phyloP scores from a whole-genome alignment of 2,329 filamentous ascomycete species.

The Penicillium janthinellum region DNA sequence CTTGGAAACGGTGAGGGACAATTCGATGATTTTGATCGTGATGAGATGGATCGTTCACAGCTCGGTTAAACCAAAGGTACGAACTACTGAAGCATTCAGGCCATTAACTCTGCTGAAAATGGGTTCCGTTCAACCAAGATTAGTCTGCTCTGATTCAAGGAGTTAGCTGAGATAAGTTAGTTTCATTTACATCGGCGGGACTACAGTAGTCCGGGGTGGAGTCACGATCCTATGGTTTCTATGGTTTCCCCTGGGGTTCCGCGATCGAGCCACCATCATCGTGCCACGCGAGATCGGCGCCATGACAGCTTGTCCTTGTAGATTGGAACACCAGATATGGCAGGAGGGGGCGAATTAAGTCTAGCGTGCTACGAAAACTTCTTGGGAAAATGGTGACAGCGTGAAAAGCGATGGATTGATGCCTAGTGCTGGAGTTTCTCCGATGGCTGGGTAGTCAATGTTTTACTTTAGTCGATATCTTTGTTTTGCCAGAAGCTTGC shows the following conservation, averaged over 20 bases:
- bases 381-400: neutral
- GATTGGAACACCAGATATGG: neutral
- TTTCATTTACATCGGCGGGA: neutral
- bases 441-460: neutral
- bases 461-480: neutral
- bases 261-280: constrained; percentile 1
- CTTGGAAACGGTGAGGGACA: neutral
- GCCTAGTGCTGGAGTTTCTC: neutral
- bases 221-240: neutral
- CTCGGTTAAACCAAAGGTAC: neutral
- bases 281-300: neutral
- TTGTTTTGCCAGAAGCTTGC: neutral
- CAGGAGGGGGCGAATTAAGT: neutral
- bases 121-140: neutral
- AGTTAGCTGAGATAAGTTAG: neutral
- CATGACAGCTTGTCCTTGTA: neutral
- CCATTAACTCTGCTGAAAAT: neutral
- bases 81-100: neutral
- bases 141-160: neutral
- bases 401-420: constrained; percentile 1
- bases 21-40: neutral
- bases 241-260: neutral
- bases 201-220: neutral
- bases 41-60: neutral
- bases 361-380: neutral